Evolutionary conservation across 345 rosid species (phyloP).

Genomic region (Gossypium longicalyx): DNA sequence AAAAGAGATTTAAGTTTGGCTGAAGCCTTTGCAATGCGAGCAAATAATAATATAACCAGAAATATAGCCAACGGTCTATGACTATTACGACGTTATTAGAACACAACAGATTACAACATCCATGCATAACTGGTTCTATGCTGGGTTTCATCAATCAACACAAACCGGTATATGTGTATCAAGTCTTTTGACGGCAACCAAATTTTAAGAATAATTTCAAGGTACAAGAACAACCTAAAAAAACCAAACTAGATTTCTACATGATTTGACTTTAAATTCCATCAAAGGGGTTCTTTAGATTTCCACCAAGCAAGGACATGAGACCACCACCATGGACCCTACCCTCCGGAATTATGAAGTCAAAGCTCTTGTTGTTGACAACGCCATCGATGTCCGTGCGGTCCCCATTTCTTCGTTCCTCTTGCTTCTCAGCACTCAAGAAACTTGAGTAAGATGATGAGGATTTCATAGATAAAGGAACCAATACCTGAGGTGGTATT

Average conservation of each 20-base stretch:
- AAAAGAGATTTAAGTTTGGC: background rate
- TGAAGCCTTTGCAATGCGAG: background rate
- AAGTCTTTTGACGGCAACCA: slow-evolving; percentile 1
- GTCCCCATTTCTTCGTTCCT: slow-evolving; percentile 26
- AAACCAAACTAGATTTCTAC: slow-evolving; percentile 11
- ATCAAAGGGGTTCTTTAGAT: slow-evolving; percentile 50
- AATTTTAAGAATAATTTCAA: slow-evolving; percentile 30
- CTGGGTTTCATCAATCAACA: slow-evolving; percentile 4
- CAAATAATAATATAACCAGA: background rate
- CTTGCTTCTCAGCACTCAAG: slow-evolving; percentile 34
- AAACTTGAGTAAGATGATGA: slow-evolving; percentile 38
- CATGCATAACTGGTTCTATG: background rate
- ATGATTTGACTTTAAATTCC: slow-evolving; percentile 37
- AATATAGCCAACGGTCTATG: background rate
- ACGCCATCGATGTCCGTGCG: slow-evolving; percentile 15
- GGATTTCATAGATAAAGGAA: slow-evolving; percentile 85
- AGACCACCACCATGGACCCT: slow-evolving; percentile 96
- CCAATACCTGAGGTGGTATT: slow-evolving; percentile 82
- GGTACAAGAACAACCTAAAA: background rate
- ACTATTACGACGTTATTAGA: too few relatives aligned
- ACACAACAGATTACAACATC: background rate
- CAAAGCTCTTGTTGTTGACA: slow-evolving; percentile 35
- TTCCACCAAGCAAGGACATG: slow-evolving; percentile 79
- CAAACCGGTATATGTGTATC: slow-evolving; percentile 2
- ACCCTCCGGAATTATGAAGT: slow-evolving; percentile 77